A percentile compares a stretch with the other conserved stretches of the same genome.
phyloP scores from a whole-genome alignment of 2,329 filamentous ascomycete genomes.

The Trichoderma guizhouense region DNA sequence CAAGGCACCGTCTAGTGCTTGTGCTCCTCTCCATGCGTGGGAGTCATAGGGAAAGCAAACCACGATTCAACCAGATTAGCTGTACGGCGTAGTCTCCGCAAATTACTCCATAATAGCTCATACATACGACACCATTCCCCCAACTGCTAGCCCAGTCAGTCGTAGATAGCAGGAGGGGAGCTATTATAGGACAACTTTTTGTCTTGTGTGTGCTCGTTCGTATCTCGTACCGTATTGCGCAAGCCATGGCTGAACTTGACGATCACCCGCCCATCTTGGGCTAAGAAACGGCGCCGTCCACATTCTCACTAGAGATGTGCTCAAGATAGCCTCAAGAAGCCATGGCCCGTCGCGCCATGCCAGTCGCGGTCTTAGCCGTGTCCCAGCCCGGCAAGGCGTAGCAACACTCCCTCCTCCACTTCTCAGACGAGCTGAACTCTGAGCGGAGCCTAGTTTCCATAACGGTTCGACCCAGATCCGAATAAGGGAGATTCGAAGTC shows the following conservation, averaged over 20 bases:
- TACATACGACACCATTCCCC: background rate
- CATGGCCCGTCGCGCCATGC: constrained; percentile 1
- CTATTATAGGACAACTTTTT: background rate
- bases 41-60: background rate
- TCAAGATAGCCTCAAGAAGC: constrained; percentile 13
- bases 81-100: background rate
- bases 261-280: constrained; percentile 17
- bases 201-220: background rate
- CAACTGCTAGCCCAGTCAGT: background rate
- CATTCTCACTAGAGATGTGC: background rate
- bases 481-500: background rate
- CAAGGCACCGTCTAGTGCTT: background rate
- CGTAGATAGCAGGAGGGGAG: background rate
- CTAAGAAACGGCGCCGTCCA: constrained; percentile 14
- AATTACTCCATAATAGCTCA: background rate
- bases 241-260: background rate
- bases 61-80: background rate
- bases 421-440: background rate
- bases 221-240: background rate
- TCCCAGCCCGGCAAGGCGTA: background rate
- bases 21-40: background rate
- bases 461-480: constrained; percentile 5
- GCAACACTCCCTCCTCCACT: background rate
- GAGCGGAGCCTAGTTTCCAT: constrained; percentile 8
- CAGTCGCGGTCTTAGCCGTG: background rate